These are phyloP conservation scores for Ilyonectria sp. DNA, from an alignment of 2,329 filamentous ascomycete species.

Conservation along the genomic window DNA sequence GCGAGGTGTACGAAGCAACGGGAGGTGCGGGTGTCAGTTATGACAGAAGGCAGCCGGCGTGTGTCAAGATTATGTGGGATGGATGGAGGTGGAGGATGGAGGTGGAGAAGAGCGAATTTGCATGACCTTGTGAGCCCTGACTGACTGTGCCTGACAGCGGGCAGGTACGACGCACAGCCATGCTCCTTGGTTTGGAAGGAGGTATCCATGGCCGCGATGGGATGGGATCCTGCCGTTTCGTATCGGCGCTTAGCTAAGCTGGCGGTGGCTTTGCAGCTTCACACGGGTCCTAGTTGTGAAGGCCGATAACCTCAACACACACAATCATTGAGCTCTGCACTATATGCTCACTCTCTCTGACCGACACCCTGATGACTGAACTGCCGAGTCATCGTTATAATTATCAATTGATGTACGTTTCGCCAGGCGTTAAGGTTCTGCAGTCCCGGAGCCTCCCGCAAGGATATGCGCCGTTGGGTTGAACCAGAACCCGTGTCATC, in stretches of 20 bases:
- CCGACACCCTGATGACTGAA: slow-evolving; percentile 3
- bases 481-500: slow-evolving; percentile 32
- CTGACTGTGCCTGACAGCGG: slow-evolving; percentile 9
- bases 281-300: slow-evolving; percentile 4
- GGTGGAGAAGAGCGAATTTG: slow-evolving; percentile 22
- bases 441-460: slow-evolving; percentile 29
- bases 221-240: slow-evolving; percentile 12
- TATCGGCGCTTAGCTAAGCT: slow-evolving; percentile 19
- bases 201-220: neutral
- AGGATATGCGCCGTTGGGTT: slow-evolving; percentile 29
- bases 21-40: slow-evolving; percentile 27
- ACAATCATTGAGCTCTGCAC: neutral
- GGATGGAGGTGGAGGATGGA: slow-evolving; percentile 20
- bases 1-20: slow-evolving; percentile 9
- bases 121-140: slow-evolving; percentile 25
- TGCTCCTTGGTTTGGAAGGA: neutral
- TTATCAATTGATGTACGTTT: slow-evolving; percentile 9
- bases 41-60: slow-evolving; percentile 18
- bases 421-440: slow-evolving; percentile 24
- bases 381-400: neutral
- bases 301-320: neutral
- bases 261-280: neutral
- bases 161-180: slow-evolving; percentile 4
- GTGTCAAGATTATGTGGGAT: slow-evolving; percentile 33
- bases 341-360: neutral